Conservation (phyloP, 2,329 filamentous ascomycete genomes). For the Clonostachys byssicola region DNA sequence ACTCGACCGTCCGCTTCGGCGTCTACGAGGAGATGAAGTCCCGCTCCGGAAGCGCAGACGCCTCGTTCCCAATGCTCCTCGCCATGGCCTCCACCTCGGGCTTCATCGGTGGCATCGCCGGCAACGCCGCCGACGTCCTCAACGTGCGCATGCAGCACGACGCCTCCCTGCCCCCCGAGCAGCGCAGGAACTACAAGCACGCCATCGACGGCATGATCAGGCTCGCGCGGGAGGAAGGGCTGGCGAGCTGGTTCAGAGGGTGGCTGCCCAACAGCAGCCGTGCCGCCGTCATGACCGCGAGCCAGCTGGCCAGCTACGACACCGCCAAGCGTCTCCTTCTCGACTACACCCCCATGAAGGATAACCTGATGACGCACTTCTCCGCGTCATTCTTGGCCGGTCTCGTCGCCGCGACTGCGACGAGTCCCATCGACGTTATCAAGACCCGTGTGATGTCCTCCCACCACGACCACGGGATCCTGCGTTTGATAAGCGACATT, state of each 20-base stretch:
- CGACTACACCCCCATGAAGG: constrained; percentile 59
- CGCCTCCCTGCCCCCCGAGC: constrained; percentile 65
- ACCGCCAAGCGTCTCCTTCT: constrained; percentile 71
- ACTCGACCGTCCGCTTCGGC: constrained; percentile 93
- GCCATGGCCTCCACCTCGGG: constrained; percentile 81
- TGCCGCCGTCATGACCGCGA: constrained; percentile 83
- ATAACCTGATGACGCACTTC: constrained; percentile 75
- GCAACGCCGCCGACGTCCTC: constrained; percentile 92
- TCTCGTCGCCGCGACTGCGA: constrained; percentile 79
- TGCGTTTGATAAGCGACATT: constrained; percentile 60
- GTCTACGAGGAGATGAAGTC: constrained; percentile 93
- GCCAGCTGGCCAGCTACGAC: constrained; percentile 82
- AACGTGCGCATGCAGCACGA: constrained; percentile 99
- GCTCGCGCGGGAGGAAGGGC: constrained; percentile 84
- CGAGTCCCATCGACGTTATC: constrained; percentile 82
- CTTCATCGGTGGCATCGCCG: constrained; percentile 82
- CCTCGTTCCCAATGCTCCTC: constrained; percentile 73
- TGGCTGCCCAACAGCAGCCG: constrained; percentile 79
- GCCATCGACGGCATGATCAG: constrained; percentile 81
- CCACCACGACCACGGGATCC: constrained; percentile 42
- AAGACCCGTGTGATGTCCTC: constrained; percentile 86
- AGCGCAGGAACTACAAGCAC: constrained; percentile 85
- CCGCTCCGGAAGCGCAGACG: constrained; percentile 44
- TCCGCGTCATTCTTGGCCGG: constrained; percentile 73
- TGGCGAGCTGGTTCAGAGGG: constrained; percentile 73